Evolutionary conservation across 192 early-diverging fungal species (phyloP).

Genomic region (Umbelopsis isabellina): DNA sequence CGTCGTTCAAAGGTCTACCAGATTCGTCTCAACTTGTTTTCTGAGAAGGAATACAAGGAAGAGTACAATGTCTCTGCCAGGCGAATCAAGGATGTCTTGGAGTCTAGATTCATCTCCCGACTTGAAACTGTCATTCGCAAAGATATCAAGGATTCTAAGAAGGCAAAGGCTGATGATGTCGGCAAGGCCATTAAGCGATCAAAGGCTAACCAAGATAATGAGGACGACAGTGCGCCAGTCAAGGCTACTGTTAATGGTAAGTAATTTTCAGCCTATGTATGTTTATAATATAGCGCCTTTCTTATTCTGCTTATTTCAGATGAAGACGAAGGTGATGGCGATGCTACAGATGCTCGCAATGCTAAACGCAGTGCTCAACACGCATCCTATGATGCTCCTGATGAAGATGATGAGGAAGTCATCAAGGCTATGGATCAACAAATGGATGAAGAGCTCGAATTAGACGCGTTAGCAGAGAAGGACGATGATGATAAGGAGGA

Average conservation of each 20-base stretch:
- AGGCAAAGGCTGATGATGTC: conserved; percentile 38
- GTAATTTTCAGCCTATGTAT: background rate
- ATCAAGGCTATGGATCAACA: conserved; percentile 47
- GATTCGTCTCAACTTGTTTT: conserved; percentile 86
- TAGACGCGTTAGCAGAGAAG: conserved; percentile 36
- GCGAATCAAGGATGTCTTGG: conserved; percentile 77
- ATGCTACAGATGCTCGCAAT: conserved; percentile 73
- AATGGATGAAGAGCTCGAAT: conserved; percentile 50
- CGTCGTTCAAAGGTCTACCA: conserved; percentile 76
- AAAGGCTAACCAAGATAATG: conserved; percentile 39
- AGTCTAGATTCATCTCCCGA: conserved; percentile 68
- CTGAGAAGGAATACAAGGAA: conserved; percentile 69
- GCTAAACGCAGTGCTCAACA: conserved; percentile 63
- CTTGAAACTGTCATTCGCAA: conserved; percentile 79
- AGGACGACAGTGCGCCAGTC: conserved; percentile 45
- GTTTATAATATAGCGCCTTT: background rate
- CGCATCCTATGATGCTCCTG: conserved; percentile 79
- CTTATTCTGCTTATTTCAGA: conserved; percentile 29
- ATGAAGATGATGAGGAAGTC: conserved; percentile 79
- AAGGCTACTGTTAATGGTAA: conserved; percentile 37
- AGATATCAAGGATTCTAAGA: conserved; percentile 70
- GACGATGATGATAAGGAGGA: conserved; percentile 51
- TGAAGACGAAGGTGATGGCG: conserved; percentile 70
- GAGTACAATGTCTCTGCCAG: conserved; percentile 73
- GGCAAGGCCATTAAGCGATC: conserved; percentile 30